phyloP scores from a whole-genome alignment of 164 flowering plant genomes.

The Annona cherimola region DNA sequence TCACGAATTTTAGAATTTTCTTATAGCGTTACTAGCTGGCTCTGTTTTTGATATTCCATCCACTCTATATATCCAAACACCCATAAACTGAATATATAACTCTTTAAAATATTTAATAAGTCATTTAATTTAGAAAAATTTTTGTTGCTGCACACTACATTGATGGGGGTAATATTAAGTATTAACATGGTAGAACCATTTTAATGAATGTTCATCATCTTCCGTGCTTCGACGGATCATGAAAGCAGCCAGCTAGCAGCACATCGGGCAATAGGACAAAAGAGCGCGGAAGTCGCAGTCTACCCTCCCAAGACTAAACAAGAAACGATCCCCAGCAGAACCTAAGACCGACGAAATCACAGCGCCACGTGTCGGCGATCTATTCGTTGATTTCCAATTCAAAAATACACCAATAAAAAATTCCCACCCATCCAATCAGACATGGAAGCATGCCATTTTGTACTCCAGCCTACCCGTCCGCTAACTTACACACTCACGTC shows the following conservation, averaged over 20 bases:
- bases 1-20: too few species aligned
- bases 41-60: too few species aligned
- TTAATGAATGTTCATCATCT: background rate
- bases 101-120: too few species aligned
- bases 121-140: too few species aligned
- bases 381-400: conserved; percentile 21
- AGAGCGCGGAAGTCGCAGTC: background rate
- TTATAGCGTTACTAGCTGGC: too few species aligned
- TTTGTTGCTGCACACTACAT: too few species aligned
- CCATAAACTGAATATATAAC: too few species aligned
- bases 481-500: background rate
- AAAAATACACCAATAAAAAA: background rate
- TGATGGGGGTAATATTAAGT: too few species aligned
- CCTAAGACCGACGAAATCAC: conserved; percentile 8
- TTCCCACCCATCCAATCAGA: conserved; percentile 11
- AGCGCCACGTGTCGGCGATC: conserved; percentile 41
- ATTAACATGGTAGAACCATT: too few species aligned
- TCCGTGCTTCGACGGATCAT: background rate
- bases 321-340: background rate
- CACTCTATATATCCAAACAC: too few species aligned
- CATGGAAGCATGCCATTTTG: conserved; percentile 15
- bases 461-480: background rate
- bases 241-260: background rate
- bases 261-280: background rate
- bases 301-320: background rate